Evolutionary conservation across 352 stramenopile species (phyloP), one percentile per base, ranked within the genome.

Genomic region (Pythium rhizo-oryzae): DNA sequence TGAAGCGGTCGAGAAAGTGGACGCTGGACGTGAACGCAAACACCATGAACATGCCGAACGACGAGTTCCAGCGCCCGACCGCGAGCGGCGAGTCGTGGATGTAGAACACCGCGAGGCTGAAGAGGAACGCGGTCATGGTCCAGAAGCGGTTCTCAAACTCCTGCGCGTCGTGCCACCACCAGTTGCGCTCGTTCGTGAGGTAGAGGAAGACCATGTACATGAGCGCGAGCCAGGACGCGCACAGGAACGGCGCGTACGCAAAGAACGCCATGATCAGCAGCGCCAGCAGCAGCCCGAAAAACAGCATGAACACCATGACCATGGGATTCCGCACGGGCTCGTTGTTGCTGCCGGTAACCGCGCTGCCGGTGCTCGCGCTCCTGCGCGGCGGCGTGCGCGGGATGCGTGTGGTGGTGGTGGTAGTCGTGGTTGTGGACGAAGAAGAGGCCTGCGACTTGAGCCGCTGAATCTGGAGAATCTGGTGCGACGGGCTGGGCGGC

Each of bases 81-180:
- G 86, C 81, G 12, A 97, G 76, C 19, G 96, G 96, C 46, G 94
- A 98, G 82, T 99, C 96, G 62, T 94, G 85, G 47, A 97, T 93
- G 70, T 98, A 99, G n/a, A 98, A 79, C 47, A 96, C 72, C n/a
- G 93, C 92, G 1, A 85, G 89, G 52, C 87, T 97, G 54, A 98
- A 93, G n/a, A 98, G 67, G 58, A 98, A 91, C 13, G 92, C 93
- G 37, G 97, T 98, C 67, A 98, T 85, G 8, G 95, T 99, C 96
- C 95, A 99, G 74, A 99, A 99, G 66, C 95, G 86, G 83, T 99
- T 99, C 77, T 99, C 96, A 69, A 98, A 98, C 79, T 99, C 96
- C 68, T 97, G 88, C 19, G 89, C 87, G 65, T 95, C 83, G 76
- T 95, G 87, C 82, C 85, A 94, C 59, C 85, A 83, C 87, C 87